These are phyloP conservation scores for Bacidia rubella DNA, from an alignment of 495 filamentous ascomycete genomes.

Conservation along the genomic window DNA sequence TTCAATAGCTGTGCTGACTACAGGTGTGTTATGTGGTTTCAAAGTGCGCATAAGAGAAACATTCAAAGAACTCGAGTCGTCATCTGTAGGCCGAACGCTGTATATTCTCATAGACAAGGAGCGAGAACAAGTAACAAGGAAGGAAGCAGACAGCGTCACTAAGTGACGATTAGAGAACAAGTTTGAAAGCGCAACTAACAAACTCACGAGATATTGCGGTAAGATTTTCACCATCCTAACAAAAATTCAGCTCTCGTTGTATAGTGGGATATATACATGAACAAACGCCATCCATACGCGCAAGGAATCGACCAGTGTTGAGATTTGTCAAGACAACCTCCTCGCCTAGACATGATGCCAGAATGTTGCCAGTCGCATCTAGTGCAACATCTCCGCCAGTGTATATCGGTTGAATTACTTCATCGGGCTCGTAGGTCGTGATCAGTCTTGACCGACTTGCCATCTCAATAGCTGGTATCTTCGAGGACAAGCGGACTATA, in stretches of 20 bases:
- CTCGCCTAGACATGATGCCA: conserved; percentile 78
- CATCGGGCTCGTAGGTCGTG: conserved; percentile 74
- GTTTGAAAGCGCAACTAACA: conserved; percentile 12
- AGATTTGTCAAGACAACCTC: conserved; percentile 81
- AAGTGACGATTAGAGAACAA: conserved; percentile 5
- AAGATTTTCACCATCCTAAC: conserved; percentile 80
- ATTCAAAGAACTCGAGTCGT: conserved; percentile 38
- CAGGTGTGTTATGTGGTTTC: conserved; percentile 82
- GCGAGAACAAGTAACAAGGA: conserved; percentile 80
- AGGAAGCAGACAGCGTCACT: conserved; percentile 80
- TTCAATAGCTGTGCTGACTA: conserved; percentile 72
- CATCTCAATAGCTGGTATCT: conserved; percentile 19
- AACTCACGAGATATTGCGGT: conserved; percentile 67
- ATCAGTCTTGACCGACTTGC: conserved; percentile 26
- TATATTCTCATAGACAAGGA: conserved; percentile 92
- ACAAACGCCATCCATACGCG: conserved; percentile 78
- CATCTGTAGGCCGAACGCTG: conserved; percentile 46
- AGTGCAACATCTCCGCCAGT: conserved; percentile 81
- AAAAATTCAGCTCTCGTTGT: not conserved
- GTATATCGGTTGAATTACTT: conserved; percentile 82
- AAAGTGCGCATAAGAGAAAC: conserved; percentile 59
- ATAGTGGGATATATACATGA: not conserved
- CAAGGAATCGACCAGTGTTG: conserved; percentile 66
- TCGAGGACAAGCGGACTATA: not conserved
- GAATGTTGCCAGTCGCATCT: conserved; percentile 64